Evolutionary conservation across 768 basidiomycete genomes (phyloP).

Genomic region (Boletus reticuloceps): DNA sequence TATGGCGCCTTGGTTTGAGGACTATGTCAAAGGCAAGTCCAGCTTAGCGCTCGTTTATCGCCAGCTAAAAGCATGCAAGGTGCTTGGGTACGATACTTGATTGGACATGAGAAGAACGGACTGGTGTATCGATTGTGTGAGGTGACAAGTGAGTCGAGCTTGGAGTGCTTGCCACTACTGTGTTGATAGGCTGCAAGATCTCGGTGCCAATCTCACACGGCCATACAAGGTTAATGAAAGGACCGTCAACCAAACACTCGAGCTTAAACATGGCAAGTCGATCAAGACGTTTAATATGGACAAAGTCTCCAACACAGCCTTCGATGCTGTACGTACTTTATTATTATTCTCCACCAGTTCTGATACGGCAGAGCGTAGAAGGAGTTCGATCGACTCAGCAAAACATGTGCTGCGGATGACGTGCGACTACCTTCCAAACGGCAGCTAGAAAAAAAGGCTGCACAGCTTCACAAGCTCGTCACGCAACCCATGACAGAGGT

Average conservation of each 20-base stretch:
- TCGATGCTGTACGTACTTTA: constrained; percentile 52
- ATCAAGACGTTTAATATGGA: constrained; percentile 70
- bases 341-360: neutral
- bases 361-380: constrained; percentile 41
- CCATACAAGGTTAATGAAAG: constrained; percentile 72
- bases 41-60: neutral
- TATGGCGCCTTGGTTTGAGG: constrained; percentile 81
- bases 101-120: constrained; percentile 57
- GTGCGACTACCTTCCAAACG: constrained; percentile 67
- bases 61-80: constrained; percentile 41
- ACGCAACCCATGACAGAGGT: constrained; percentile 81
- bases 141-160: constrained; percentile 59
- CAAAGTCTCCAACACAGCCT: constrained; percentile 75
- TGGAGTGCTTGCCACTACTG: neutral
- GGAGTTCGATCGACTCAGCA: constrained; percentile 66
- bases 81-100: constrained; percentile 82
- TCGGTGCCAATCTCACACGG: constrained; percentile 52
- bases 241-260: constrained; percentile 61
- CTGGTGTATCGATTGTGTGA: constrained; percentile 83
- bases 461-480: constrained; percentile 56
- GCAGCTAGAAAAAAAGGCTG: constrained; percentile 61
- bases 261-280: constrained; percentile 76
- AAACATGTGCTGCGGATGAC: constrained; percentile 46
- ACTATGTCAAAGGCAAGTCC: constrained; percentile 68
- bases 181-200: constrained; percentile 38